These are phyloP conservation scores for Cicer cuneatum DNA, from an alignment of 306 rosid genomes.

Conservation along the genomic window DNA sequence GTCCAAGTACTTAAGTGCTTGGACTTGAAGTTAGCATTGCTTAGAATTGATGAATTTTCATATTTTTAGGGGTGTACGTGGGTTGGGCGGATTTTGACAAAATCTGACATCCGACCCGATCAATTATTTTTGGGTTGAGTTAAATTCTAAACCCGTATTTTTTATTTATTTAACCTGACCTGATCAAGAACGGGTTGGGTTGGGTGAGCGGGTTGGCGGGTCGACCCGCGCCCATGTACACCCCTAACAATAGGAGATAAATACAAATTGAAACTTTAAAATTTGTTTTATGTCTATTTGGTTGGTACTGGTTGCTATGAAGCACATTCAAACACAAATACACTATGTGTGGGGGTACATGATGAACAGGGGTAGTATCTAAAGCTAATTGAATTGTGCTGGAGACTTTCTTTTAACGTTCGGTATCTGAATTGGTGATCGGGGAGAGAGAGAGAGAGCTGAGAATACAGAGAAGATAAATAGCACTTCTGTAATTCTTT, in stretches of 20 bases:
- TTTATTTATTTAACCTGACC: no score
- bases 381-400: background rate
- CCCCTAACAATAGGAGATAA: background rate
- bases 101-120: no score
- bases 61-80: no score
- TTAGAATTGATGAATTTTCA: no score
- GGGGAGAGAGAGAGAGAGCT: background rate
- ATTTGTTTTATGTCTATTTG: slow-evolving; percentile 16
- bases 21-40: no score
- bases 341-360: background rate
- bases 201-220: no score
- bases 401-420: background rate
- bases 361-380: background rate
- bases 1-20: no score
- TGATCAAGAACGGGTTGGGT: no score
- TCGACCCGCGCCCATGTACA: no score
- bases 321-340: background rate
- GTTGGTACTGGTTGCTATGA: background rate
- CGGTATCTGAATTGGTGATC: background rate
- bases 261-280: background rate
- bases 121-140: no score
- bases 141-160: no score
- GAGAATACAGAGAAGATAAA: background rate
- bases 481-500: background rate
- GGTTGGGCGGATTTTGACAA: no score